phyloP scores from a whole-genome alignment of 2,329 filamentous ascomycete species.

The Plectosphaerella sp. region DNA sequence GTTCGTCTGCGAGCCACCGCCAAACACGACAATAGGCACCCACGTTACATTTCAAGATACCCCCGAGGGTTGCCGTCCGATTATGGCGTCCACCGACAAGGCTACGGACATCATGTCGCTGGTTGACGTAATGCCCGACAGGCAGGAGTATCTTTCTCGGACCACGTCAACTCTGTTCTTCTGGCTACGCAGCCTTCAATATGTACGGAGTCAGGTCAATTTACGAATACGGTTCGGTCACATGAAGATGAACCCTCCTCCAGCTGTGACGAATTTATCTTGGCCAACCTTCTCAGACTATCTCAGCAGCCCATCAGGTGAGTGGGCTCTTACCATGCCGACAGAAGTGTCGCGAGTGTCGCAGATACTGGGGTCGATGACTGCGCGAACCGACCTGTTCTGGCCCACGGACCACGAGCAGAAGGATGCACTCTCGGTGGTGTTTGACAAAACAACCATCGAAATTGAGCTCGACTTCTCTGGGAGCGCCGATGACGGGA shows the following conservation, averaged over 20 bases:
- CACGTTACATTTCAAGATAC: neutral
- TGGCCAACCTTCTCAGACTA: neutral
- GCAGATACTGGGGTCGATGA: neutral
- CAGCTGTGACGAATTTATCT: neutral
- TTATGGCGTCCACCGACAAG: neutral
- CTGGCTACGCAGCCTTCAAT: neutral
- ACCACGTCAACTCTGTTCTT: neutral
- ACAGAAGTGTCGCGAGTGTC: no score
- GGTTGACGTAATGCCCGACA: no score
- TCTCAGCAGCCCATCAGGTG: no score
- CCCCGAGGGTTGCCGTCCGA: neutral
- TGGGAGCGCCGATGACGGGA: neutral
- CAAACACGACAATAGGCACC: neutral
- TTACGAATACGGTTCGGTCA: neutral
- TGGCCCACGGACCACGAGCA: neutral
- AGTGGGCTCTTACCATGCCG: no score
- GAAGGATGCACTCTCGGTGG: neutral
- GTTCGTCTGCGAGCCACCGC: neutral
- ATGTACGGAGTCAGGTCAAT: neutral
- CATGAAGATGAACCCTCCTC: neutral
- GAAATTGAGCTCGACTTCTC: conserved; percentile 2
- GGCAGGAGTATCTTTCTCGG: neutral
- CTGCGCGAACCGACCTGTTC: neutral
- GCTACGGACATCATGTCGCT: neutral
- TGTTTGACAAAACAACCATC: neutral